Evolutionary conservation across 371 early-diverging fungal genomes (phyloP).

Genomic region (Zancudomyces culisetae): DNA sequence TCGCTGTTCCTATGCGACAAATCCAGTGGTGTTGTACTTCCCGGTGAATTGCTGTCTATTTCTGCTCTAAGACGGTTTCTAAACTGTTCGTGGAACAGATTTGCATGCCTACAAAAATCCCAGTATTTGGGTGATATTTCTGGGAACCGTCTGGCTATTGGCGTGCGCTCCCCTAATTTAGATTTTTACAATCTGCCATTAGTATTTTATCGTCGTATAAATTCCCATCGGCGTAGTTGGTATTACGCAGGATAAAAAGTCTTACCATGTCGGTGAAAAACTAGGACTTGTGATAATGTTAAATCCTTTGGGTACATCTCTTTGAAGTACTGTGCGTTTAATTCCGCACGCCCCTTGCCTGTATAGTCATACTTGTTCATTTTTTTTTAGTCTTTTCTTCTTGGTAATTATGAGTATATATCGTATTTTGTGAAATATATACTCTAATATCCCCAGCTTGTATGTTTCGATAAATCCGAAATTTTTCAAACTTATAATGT

Average conservation of each 20-base stretch:
- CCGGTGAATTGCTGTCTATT: not conserved
- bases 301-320: slow-evolving; percentile 9
- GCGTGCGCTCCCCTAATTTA: slow-evolving; percentile 2
- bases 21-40: not conserved
- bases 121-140: slow-evolving; percentile 4
- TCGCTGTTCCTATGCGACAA: not conserved
- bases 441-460: too few relatives aligned
- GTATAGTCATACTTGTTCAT: slow-evolving; percentile 1
- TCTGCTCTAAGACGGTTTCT: not conserved
- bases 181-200: not conserved
- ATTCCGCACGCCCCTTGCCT: slow-evolving; percentile 4
- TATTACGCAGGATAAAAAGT: not conserved
- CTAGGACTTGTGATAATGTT: slow-evolving; percentile 24
- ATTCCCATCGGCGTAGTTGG: not conserved
- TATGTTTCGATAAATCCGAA: too few relatives aligned
- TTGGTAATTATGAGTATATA: not conserved
- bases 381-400: slow-evolving; percentile 2
- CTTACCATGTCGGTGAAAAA: slow-evolving; percentile 40
- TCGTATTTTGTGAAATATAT: not conserved
- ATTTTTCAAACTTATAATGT: too few relatives aligned
- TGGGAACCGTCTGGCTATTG: slow-evolving; percentile 3
- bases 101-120: slow-evolving; percentile 4
- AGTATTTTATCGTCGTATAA: not conserved
- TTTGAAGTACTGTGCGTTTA: slow-evolving; percentile 7
- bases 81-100: slow-evolving; percentile 1